Evolutionary conservation across 164 flowering plant species (phyloP).

Genomic region (Chimonanthus salicifolius): DNA sequence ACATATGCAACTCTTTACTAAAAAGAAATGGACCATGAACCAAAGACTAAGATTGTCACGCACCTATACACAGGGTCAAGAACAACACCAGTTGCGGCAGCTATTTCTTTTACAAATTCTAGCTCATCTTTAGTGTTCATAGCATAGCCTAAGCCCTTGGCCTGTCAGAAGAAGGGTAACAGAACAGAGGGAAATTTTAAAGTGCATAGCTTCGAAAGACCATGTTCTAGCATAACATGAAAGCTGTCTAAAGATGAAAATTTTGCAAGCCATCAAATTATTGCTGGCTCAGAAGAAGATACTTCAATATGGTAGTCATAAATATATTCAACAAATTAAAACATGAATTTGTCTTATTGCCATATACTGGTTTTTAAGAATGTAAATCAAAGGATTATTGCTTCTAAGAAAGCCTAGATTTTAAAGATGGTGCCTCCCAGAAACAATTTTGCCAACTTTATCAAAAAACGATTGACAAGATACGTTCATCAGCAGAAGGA

Average conservation of each 20-base stretch:
- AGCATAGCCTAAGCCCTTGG: slow-evolving; percentile 71
- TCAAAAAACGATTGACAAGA: too few relatives aligned
- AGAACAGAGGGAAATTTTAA: background rate
- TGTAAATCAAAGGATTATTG: background rate
- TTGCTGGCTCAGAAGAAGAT: background rate
- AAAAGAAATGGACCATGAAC: background rate
- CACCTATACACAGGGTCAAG: slow-evolving; percentile 95
- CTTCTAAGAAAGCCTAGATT: background rate
- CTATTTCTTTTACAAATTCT: slow-evolving; percentile 70
- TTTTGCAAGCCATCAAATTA: background rate
- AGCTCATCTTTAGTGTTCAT: slow-evolving; percentile 83
- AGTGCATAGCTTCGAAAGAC: background rate
- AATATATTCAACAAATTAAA: too few relatives aligned
- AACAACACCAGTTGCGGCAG: slow-evolving; percentile 74
- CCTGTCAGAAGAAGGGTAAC: slow-evolving; percentile 31
- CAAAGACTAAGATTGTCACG: background rate
- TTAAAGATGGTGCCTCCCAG: background rate
- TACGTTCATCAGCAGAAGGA: too few relatives aligned
- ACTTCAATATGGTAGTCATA: background rate
- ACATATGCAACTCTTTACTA: background rate
- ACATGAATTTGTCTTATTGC: background rate
- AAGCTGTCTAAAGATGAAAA: background rate
- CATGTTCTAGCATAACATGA: background rate
- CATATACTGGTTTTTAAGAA: background rate
- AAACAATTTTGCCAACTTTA: background rate